These are phyloP conservation scores for Priceomyces fermenticarens DNA, from an alignment of 805 yeast species.

Conservation along the genomic window DNA sequence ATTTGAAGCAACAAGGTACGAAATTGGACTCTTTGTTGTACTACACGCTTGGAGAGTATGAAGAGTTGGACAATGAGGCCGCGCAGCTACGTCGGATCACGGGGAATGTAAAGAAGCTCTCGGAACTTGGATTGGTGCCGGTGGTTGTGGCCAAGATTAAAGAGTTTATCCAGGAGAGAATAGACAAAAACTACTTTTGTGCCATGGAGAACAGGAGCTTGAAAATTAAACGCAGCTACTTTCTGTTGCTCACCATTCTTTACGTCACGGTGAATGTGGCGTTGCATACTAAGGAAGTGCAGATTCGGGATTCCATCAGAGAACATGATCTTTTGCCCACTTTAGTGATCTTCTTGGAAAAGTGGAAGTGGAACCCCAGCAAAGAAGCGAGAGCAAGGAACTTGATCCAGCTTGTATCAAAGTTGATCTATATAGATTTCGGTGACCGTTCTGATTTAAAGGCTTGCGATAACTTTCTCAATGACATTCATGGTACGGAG, in stretches of 20 bases:
- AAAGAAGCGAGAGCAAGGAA: constrained; percentile 50
- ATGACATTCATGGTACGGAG: constrained; percentile 35
- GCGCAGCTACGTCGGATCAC: constrained; percentile 14
- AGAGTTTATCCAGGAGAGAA: not conserved
- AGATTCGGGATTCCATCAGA: constrained; percentile 18
- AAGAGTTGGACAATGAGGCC: constrained; percentile 6
- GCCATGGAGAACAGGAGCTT: not conserved
- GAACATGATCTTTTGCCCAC: constrained; percentile 39
- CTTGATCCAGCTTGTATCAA: constrained; percentile 51
- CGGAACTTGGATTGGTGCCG: constrained; percentile 1
- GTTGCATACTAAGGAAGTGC: constrained; percentile 10
- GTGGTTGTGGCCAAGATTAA: constrained; percentile 4
- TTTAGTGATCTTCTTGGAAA: constrained; percentile 52
- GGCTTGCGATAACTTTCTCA: constrained; percentile 46
- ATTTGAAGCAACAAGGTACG: not conserved
- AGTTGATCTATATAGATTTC: constrained; percentile 54
- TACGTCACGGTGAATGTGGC: constrained; percentile 30
- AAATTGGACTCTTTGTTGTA: constrained; percentile 17
- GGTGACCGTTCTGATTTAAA: constrained; percentile 50
- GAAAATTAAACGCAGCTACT: constrained; percentile 14
- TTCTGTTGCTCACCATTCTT: constrained; percentile 30
- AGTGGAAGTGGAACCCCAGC: constrained; percentile 59
- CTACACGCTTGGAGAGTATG: constrained; percentile 25
- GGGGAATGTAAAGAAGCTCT: constrained; percentile 7
- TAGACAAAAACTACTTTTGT: not conserved